These are phyloP conservation scores for Thalassiosira profunda DNA, from an alignment of 108 stramenopile species.

Conservation along the genomic window DNA sequence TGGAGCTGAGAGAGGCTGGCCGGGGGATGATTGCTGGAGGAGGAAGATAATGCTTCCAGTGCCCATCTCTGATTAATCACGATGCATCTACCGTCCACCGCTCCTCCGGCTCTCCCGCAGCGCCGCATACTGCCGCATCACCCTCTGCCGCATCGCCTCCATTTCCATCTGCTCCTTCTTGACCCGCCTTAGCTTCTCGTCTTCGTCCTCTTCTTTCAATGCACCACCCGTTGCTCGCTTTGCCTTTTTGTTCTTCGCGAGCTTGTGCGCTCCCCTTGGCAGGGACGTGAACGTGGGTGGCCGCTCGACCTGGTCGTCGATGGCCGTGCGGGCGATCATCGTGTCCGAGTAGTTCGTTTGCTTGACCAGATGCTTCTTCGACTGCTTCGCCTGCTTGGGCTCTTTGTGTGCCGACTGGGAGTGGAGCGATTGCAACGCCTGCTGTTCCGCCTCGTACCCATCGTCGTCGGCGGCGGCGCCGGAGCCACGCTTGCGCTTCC, in stretches of 20 bases:
- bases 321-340: not conserved
- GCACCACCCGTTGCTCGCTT: not conserved
- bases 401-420: too few species aligned
- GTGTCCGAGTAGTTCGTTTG: conserved; percentile 20
- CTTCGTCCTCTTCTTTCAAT: not conserved
- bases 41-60: too few species aligned
- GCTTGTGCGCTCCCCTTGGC: conserved; percentile 35
- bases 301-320: conserved; percentile 44
- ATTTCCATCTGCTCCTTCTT: conserved; percentile 37
- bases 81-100: too few species aligned
- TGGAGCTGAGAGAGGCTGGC: too few species aligned
- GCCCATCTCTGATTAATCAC: too few species aligned
- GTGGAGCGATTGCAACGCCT: too few species aligned
- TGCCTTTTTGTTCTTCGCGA: conserved; percentile 15
- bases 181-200: conserved; percentile 15
- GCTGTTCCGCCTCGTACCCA: not conserved
- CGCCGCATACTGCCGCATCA: conserved; percentile 46
- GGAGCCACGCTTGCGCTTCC: conserved; percentile 35
- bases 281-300: conserved; percentile 38
- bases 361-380: conserved; percentile 6
- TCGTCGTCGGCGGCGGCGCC: conserved; percentile 6
- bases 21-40: too few species aligned
- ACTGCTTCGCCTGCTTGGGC: not conserved
- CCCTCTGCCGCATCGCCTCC: conserved; percentile 44
- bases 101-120: conserved; percentile 35